Evolutionary conservation across 225 moss, liverwort and hornwort species (phyloP).

Genomic region (Ulota crispa): DNA sequence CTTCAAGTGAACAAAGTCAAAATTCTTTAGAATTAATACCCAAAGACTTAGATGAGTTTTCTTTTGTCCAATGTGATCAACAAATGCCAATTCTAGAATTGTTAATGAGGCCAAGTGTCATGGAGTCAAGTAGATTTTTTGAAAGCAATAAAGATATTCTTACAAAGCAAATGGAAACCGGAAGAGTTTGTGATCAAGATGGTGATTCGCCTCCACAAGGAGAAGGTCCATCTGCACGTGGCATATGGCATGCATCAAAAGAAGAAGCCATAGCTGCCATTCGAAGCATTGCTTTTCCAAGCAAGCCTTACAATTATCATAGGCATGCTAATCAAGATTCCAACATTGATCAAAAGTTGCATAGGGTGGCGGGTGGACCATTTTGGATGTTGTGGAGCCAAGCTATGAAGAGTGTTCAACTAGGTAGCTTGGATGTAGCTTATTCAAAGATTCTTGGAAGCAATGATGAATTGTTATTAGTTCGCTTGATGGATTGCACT

Average conservation of each 20-base stretch:
- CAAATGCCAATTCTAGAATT: constrained; percentile 22
- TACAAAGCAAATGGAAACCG: constrained; percentile 28
- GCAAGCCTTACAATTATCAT: constrained; percentile 9
- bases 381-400: constrained; percentile 96
- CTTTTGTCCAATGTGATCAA: constrained; percentile 14
- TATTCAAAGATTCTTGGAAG: constrained; percentile 75
- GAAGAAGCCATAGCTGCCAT: constrained; percentile 86
- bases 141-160: constrained; percentile 25
- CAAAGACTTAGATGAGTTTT: constrained; percentile 31
- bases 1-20: constrained; percentile 30
- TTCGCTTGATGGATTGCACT: constrained; percentile 78
- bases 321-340: constrained; percentile 38
- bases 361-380: constrained; percentile 45
- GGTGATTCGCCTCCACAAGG: constrained; percentile 44
- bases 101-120: background rate
- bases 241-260: constrained; percentile 81
- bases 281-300: constrained; percentile 53
- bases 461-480: constrained; percentile 73
- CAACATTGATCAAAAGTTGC: constrained; percentile 21
- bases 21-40: constrained; percentile 29
- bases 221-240: constrained; percentile 61
- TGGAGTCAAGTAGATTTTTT: background rate
- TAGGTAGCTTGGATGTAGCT: constrained; percentile 60
- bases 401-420: constrained; percentile 73
- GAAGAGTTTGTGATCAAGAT: constrained; percentile 52